Conservation (phyloP, 2,329 filamentous ascomycete species). For the Bipolaris victoriae region DNA sequence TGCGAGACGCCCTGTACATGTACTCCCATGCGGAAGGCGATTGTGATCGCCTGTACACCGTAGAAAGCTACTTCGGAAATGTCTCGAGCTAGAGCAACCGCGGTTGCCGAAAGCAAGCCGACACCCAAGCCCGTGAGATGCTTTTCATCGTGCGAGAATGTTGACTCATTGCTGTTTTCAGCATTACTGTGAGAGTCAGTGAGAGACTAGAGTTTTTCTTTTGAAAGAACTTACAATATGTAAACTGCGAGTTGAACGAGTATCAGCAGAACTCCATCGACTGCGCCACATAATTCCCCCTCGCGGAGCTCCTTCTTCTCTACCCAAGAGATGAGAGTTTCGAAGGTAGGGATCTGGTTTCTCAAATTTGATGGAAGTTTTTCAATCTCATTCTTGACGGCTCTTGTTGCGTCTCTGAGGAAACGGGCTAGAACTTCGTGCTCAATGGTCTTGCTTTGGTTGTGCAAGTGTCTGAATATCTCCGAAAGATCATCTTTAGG, state of each 20-base stretch:
- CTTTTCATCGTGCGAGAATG: not conserved
- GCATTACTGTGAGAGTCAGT: not conserved
- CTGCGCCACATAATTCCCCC: conserved; percentile 51
- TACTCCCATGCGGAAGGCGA: conserved; percentile 57
- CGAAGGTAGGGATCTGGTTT: conserved; percentile 47
- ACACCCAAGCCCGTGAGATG: conserved; percentile 41
- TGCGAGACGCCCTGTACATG: conserved; percentile 53
- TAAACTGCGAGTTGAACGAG: conserved; percentile 51
- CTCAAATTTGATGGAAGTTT: conserved; percentile 37
- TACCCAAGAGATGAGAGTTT: conserved; percentile 46
- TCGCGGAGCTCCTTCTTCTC: conserved; percentile 48
- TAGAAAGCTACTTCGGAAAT: conserved; percentile 50
- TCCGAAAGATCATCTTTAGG: conserved; percentile 54
- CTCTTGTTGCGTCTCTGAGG: conserved; percentile 49
- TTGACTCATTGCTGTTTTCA: not conserved
- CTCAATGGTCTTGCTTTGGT: conserved; percentile 50
- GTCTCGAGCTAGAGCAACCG: conserved; percentile 50
- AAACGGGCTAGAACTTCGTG: conserved; percentile 51
- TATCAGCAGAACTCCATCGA: conserved; percentile 55
- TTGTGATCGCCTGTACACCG: conserved; percentile 53
- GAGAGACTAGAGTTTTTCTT: not conserved
- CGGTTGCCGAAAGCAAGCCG: conserved; percentile 54
- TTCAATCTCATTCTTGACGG: conserved; percentile 51
- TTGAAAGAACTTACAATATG: conserved; percentile 52
- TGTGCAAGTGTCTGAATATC: conserved; percentile 51